A percentile compares a stretch with the other conserved stretches of the same genome.
These are phyloP conservation scores for Clarireedia homoeocarpa DNA, from an alignment of 2,329 filamentous ascomycete genomes.

Conservation along the genomic window DNA sequence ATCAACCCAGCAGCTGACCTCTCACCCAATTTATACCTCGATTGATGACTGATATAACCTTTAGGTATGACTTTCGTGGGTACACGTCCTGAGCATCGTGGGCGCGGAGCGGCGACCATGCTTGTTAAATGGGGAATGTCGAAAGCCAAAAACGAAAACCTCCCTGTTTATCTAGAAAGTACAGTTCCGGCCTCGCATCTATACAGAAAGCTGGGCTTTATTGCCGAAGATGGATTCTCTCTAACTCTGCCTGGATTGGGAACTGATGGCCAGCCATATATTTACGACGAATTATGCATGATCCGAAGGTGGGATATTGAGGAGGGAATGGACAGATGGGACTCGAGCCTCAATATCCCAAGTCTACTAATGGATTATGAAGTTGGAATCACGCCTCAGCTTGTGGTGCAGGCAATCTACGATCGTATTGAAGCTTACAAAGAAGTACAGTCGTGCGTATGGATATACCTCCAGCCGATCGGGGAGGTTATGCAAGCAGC, in stretches of 20 bases:
- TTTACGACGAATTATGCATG: slow-evolving; percentile 26
- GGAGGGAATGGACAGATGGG: slow-evolving; percentile 18
- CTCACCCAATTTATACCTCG: not conserved
- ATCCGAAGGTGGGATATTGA: slow-evolving; percentile 15
- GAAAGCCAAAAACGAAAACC: slow-evolving; percentile 14
- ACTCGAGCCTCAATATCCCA: slow-evolving; percentile 23
- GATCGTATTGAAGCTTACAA: slow-evolving; percentile 34
- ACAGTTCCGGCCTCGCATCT: slow-evolving; percentile 17
- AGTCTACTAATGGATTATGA: slow-evolving; percentile 22
- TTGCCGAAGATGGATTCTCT: slow-evolving; percentile 18
- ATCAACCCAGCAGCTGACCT: not conserved
- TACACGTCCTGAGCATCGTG: slow-evolving; percentile 17
- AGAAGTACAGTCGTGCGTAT: slow-evolving; percentile 39
- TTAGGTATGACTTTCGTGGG: slow-evolving; percentile 24
- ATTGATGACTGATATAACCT: not conserved
- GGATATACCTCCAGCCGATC: slow-evolving; percentile 40
- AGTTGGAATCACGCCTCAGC: slow-evolving; percentile 21
- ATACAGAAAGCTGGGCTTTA: slow-evolving; percentile 20
- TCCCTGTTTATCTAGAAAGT: slow-evolving; percentile 25
- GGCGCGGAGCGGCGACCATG: slow-evolving; percentile 21
- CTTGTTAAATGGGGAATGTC: slow-evolving; percentile 22
- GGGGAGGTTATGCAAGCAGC: slow-evolving; percentile 36
- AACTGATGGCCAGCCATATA: slow-evolving; percentile 4
- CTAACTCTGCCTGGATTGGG: slow-evolving; percentile 15
- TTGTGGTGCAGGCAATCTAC: slow-evolving; percentile 23